These are phyloP conservation scores for Alternaria hordeiaustralica DNA, from an alignment of 2,329 filamentous ascomycete species.

Conservation along the genomic window DNA sequence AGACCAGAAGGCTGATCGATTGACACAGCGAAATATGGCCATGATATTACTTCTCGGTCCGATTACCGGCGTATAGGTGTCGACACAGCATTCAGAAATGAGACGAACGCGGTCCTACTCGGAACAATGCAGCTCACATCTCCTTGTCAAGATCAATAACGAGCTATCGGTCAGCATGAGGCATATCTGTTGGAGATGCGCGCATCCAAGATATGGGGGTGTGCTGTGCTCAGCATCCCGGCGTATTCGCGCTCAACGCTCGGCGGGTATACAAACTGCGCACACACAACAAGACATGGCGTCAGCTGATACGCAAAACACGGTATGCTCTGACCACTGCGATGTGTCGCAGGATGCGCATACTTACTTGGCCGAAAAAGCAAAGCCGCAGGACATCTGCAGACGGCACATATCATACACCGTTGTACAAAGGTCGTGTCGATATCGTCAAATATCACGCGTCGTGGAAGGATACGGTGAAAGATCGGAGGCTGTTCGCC, in stretches of 20 bases:
- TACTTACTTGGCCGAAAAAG: not conserved
- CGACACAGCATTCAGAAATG: not conserved
- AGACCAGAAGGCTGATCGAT: not conserved
- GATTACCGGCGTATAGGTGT: not conserved
- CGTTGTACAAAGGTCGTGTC: not conserved
- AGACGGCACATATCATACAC: not conserved
- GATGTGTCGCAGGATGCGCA: not conserved
- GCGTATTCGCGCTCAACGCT: not conserved
- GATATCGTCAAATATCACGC: not conserved
- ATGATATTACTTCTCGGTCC: not conserved
- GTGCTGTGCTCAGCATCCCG: not conserved
- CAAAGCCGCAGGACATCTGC: not conserved
- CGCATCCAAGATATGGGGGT: not conserved
- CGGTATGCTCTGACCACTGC: not conserved
- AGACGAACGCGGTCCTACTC: not conserved
- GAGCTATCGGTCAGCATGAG: not conserved
- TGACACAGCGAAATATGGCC: not conserved
- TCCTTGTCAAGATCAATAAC: not conserved
- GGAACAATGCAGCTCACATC: not conserved
- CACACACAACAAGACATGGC: not conserved
- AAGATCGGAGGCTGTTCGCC: not conserved
- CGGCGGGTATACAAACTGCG: not conserved
- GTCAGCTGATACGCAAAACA: not conserved
- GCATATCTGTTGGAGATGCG: not conserved
- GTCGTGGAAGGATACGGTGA: not conserved